These are phyloP conservation scores for Gossypium trilobum DNA, from an alignment of 441 rosid genomes.

Conservation along the genomic window DNA sequence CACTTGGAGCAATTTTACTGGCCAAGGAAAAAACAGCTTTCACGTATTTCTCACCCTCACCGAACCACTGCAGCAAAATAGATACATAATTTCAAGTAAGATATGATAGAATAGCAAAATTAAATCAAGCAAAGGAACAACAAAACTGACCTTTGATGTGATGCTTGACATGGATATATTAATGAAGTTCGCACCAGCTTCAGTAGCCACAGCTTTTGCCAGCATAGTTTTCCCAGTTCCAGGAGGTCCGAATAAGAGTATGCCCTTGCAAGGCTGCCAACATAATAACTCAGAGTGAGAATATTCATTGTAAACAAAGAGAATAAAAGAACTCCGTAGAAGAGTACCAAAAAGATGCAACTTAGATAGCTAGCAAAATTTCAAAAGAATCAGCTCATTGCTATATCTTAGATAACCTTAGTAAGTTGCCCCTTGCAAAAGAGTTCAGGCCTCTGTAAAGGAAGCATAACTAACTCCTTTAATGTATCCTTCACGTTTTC, in stretches of 20 bases:
- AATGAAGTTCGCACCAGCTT: slow-evolving; percentile 92
- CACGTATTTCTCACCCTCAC: slow-evolving; percentile 90
- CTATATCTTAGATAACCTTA: slow-evolving; percentile 38
- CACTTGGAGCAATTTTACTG: slow-evolving; percentile 86
- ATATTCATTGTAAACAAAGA: background rate
- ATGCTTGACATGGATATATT: slow-evolving; percentile 95
- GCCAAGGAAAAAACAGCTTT: slow-evolving; percentile 89
- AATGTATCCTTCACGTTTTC: slow-evolving; percentile 88
- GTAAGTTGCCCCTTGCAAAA: slow-evolving; percentile 89
- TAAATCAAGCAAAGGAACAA: slow-evolving; percentile 7
- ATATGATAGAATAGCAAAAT: background rate
- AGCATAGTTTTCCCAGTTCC: slow-evolving; percentile 96
- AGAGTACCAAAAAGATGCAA: background rate
- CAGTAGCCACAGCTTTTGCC: slow-evolving; percentile 92
- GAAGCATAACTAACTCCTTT: slow-evolving; percentile 93
- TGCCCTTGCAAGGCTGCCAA: slow-evolving; percentile 81
- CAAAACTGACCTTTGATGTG: slow-evolving; percentile 61
- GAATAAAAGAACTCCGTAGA: slow-evolving; percentile 4
- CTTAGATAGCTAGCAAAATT: background rate
- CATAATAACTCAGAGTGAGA: slow-evolving; percentile 15
- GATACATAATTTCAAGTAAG: slow-evolving; percentile 5
- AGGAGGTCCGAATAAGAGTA: slow-evolving; percentile 89
- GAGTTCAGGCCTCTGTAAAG: slow-evolving; percentile 83
- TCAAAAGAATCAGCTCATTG: slow-evolving; percentile 1
- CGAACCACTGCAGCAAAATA: slow-evolving; percentile 64